Evolutionary conservation across 306 rosid species (phyloP), one percentile per base, ranked within the genome.

Genomic region (Rubus idaeus): DNA sequence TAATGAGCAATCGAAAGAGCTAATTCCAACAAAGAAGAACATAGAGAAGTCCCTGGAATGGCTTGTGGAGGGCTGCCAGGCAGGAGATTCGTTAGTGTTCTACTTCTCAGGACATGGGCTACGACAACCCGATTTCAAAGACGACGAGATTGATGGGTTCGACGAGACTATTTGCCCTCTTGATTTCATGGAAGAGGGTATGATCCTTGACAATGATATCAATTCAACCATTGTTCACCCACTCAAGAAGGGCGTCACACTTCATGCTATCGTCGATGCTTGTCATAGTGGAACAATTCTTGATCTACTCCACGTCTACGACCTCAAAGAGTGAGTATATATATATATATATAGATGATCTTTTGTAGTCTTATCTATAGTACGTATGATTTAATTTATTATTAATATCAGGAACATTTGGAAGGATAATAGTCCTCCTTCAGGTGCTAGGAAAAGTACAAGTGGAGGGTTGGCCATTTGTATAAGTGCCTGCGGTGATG

Each of bases 61-160:
- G 98, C 93, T 94, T 0, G 98, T 91, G 80, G 87, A 90, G 44
- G 98, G 78, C 21, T 80, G 88, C 79, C 57, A 83, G 16, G 0
- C 74, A 8, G 97, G 96, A 37, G 97, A 94, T 63, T 79, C 84
- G 3, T 73, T 94, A 76, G 96, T 94, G 42, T 94, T 94, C 84
- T 94, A 88, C 84, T 94, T 91, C 90, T 91, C 98, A 0, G 97
- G 97, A 20, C 98, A 94, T 45, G 96, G 97, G 16, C 41, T 86
- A 49, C 82, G 89, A 45, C 96, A 94, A 7, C 86, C 89, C 3
- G 96, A 90, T 89, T 82, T 81, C 78, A 68, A 84, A 3, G 73
- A 80, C 40, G 93, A 94, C 61, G 98, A 90, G 73, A 30, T 57
- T n/a, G 96, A 94, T 64, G 96, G 90, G 5, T 85, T 75, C 47